Evolutionary conservation across 345 rosid genomes (phyloP), one percentile per base, ranked within the genome.

Genomic region (Chamaenerion angustifolium): DNA sequence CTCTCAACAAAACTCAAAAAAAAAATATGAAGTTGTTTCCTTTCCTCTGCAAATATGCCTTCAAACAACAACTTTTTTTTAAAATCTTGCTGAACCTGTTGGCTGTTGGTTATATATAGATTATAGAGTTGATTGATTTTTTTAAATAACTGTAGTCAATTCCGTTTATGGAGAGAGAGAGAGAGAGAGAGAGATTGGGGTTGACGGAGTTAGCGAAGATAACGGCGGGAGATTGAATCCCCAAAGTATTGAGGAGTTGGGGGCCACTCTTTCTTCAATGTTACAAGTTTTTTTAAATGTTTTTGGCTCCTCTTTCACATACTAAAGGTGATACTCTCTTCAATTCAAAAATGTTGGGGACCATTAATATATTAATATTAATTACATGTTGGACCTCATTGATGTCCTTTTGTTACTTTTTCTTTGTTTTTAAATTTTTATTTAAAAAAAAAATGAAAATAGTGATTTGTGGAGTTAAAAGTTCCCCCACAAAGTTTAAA

Each of bases 81-180:
- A 7, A 0, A 12, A 8, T 6, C 15, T 45, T 8, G 18, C 10
- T 45, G 40, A 27, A 14, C 19, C 19, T 50, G 54, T 31, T 18
- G 7, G 18, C n/a, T 19, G n/a, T 31, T 47, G 60, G 60, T 56
- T 27, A 47, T 46, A 56, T 56, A 61, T 71, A 25, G 47, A 52
- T 60, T 68, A 65, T 64, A 45, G 68, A 57, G 70, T 69, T 61
- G n/a, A n/a, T n/a, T 46, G 3, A 12, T 50, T 45, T 10, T 17
- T n/a, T 58, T 70, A 62, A 56, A 11, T 18, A 25, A 40, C 51
- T 58, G 69, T 16, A 25, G 45, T 49, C 46, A 27, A 16, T 8
- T 43, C 55, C 10, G 40, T 58, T 43, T 25, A 4, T 54, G 4
- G 16, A 31, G 13, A 25, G 51, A 46, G 0, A 35, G 47, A 12